Evolutionary conservation across 129 eudicot species (phyloP).

Genomic region (Flaveria sonorensis): DNA sequence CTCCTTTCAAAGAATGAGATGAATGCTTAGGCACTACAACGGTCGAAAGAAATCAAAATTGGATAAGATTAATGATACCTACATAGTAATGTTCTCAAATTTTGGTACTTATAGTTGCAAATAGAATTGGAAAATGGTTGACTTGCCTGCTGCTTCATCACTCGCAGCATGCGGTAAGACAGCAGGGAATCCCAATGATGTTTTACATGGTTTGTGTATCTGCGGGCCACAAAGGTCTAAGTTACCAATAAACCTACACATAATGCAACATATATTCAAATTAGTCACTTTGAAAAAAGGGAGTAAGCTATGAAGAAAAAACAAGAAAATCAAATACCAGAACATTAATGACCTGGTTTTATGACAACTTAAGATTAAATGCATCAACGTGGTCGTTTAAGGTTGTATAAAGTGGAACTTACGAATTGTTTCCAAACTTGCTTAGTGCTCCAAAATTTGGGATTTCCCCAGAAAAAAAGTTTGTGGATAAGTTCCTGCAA

Average conservation of each 20-base stretch:
- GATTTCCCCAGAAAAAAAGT: conserved; percentile 89
- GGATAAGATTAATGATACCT: neutral
- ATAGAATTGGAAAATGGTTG: neutral
- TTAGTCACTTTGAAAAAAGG: conserved; percentile 15
- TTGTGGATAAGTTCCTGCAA: conserved; percentile 79
- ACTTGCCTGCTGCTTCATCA: conserved; percentile 78
- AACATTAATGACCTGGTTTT: neutral
- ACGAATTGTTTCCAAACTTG: conserved; percentile 76
- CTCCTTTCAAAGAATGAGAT: conserved; percentile 64
- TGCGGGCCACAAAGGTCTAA: conserved; percentile 93
- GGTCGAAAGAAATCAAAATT: conserved; percentile 5
- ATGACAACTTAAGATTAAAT: neutral
- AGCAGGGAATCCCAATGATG: conserved; percentile 92
- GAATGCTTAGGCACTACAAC: conserved; percentile 75
- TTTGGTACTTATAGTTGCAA: neutral
- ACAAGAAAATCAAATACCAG: neutral
- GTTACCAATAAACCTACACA: conserved; percentile 85
- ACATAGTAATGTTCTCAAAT: neutral
- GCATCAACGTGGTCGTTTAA: neutral
- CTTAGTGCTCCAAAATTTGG: conserved; percentile 85
- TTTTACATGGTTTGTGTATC: conserved; percentile 83
- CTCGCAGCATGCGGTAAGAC: conserved; percentile 93
- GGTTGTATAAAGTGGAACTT: conserved; percentile 34
- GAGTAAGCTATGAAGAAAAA: neutral
- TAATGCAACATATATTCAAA: conserved; percentile 31